Base-by-base conservation (phyloP, 164 flowering plant genomes). In the Malania oleifera region DNA sequence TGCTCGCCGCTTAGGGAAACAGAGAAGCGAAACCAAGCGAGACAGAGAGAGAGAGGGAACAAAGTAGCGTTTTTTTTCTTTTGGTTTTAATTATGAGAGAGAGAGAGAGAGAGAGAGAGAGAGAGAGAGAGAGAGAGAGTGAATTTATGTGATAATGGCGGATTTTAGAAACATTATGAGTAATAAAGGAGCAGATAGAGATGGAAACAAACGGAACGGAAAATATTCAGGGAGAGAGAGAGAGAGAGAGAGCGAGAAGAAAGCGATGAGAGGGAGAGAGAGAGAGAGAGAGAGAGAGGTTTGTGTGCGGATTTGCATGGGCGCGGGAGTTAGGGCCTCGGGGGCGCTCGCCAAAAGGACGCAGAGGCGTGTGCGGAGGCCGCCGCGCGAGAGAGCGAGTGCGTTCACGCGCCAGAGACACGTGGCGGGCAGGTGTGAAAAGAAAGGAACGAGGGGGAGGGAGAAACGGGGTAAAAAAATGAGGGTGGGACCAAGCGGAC, bases 311-410 rank as follows among this genome's bases (percentile, higher is more conserved):
- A 43, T 54, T 62, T 62, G 57, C 53, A 62, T 46, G 59, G 66
- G 24, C 53, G 59, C 62, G 56, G 67, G 62, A 51, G 50, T 56
- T 46, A n/a, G n/a, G n/a, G n/a, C n/a, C n/a, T n/a, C n/a, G n/a
- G n/a, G n/a, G n/a, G n/a, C n/a, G n/a, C n/a, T n/a, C n/a, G n/a
- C n/a, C n/a, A n/a, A n/a, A n/a, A n/a, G n/a, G n/a, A n/a, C n/a
- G n/a, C n/a, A n/a, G n/a, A n/a, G n/a, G n/a, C n/a, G n/a, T n/a
- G n/a, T n/a, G n/a, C n/a, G n/a, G n/a, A n/a, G n/a, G n/a, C n/a
- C n/a, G n/a, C n/a, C n/a, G n/a, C n/a, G n/a, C n/a, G n/a, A n/a
- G n/a, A n/a, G n/a, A n/a, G n/a, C n/a, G n/a, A n/a, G n/a, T n/a
- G n/a, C n/a, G n/a, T n/a, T n/a, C n/a, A n/a, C n/a, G n/a, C n/a